Evolutionary conservation across 768 basidiomycete genomes (phyloP).

Genomic region (Erythrobasidium yunnanense): DNA sequence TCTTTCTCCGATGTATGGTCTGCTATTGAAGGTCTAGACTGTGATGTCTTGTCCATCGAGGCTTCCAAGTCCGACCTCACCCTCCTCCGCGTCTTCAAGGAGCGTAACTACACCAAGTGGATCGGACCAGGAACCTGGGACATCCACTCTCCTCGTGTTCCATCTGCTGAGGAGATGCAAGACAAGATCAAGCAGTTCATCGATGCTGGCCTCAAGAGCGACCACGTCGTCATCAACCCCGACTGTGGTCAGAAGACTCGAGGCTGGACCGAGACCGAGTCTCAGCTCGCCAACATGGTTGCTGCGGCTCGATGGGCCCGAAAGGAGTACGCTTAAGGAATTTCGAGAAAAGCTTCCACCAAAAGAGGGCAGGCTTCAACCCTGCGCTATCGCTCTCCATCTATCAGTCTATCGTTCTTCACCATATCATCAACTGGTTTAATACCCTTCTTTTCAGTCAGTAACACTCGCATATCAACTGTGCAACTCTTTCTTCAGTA

Average conservation of each 20-base stretch:
- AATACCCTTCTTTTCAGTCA: neutral
- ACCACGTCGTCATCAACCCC: conserved; percentile 6
- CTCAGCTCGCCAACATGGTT: conserved; percentile 40
- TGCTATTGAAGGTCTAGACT: conserved; percentile 90
- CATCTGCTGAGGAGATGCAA: conserved; percentile 82
- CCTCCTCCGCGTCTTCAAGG: conserved; percentile 85
- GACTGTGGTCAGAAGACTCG: conserved; percentile 98
- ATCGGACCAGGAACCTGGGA: conserved; percentile 73
- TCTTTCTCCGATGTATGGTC: conserved; percentile 39
- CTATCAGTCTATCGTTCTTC: neutral
- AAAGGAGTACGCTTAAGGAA: conserved; percentile 11
- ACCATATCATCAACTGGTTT: neutral
- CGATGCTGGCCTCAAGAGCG: conserved; percentile 24
- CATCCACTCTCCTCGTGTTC: conserved; percentile 98
- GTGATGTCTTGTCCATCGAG: conserved; percentile 94
- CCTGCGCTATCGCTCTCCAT: too few relatives aligned
- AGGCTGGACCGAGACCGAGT: conserved; percentile 94
- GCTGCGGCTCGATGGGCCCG: conserved; percentile 28
- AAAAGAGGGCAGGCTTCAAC: too few relatives aligned
- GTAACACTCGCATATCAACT: conserved; percentile 15
- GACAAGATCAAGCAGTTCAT: conserved; percentile 79
- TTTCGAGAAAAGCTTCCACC: too few relatives aligned
- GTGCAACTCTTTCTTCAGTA: neutral
- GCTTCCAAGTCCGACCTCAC: conserved; percentile 99
- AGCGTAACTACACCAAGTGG: conserved; percentile 88